phyloP scores from a whole-genome alignment of 2,329 filamentous ascomycete genomes.

The Zarea fungicola region DNA sequence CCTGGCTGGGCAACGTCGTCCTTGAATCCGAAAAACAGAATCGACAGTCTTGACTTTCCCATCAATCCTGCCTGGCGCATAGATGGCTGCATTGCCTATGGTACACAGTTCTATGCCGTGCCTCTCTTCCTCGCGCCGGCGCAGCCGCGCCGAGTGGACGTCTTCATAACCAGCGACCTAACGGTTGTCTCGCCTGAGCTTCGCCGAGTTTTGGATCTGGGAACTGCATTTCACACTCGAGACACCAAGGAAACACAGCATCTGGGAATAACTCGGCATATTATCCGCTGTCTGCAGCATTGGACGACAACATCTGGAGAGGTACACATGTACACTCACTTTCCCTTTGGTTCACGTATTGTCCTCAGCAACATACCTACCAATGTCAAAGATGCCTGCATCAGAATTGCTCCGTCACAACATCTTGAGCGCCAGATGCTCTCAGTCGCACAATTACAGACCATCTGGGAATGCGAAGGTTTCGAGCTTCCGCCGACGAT shows the following conservation, averaged over 20 bases:
- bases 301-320: slow-evolving; percentile 38
- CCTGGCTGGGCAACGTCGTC: slow-evolving; percentile 42
- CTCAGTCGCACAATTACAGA: slow-evolving; percentile 35
- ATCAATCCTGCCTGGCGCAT: slow-evolving; percentile 48
- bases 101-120: slow-evolving; percentile 52
- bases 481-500: slow-evolving; percentile 40
- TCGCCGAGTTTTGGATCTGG: slow-evolving; percentile 39
- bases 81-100: slow-evolving; percentile 52
- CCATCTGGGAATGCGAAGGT: slow-evolving; percentile 36
- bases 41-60: slow-evolving; percentile 48
- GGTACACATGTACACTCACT: slow-evolving; percentile 33
- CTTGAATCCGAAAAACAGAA: slow-evolving; percentile 56
- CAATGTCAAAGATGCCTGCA: slow-evolving; percentile 39
- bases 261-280: slow-evolving; percentile 48
- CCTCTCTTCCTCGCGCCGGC: slow-evolving; percentile 44
- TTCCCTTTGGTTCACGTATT: slow-evolving; percentile 55
- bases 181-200: slow-evolving; percentile 31
- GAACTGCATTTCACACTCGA: slow-evolving; percentile 48
- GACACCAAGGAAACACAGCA: slow-evolving; percentile 41
- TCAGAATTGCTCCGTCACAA: slow-evolving; percentile 45
- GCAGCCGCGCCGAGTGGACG: slow-evolving; percentile 51
- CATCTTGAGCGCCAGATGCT: slow-evolving; percentile 49
- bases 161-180: slow-evolving; percentile 49
- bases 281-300: slow-evolving; percentile 48
- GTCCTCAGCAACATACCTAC: slow-evolving; percentile 47